Conservation (phyloP, 805 yeast genomes). For the Diddensiella santjacobensis region DNA sequence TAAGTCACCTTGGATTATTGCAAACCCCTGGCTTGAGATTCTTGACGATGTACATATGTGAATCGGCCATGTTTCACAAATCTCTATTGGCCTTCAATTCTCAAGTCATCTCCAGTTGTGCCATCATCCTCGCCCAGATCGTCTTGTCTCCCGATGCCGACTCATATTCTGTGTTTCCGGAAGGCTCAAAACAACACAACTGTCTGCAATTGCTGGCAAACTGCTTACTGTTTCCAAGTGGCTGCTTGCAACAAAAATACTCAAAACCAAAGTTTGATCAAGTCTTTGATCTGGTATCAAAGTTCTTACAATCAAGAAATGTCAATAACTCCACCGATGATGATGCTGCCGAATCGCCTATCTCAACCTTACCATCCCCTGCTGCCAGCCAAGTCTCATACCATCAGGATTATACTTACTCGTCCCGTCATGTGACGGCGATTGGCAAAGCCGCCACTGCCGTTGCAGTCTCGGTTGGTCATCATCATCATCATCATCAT, state of each 20-base stretch:
- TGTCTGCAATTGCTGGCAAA: slow-evolving; percentile 21
- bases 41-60: slow-evolving; percentile 36
- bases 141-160: not conserved
- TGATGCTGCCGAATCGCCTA: not conserved
- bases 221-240: slow-evolving; percentile 14
- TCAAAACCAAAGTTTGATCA: slow-evolving; percentile 9
- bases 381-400: not conserved
- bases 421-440: not conserved
- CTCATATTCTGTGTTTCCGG: slow-evolving; percentile 2
- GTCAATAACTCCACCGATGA: not conserved
- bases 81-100: slow-evolving; percentile 30
- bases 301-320: slow-evolving; percentile 7
- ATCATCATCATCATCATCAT: not conserved
- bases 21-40: slow-evolving; percentile 20
- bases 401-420: slow-evolving; percentile 1
- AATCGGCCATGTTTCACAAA: slow-evolving; percentile 33
- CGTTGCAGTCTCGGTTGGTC: not conserved
- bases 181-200: slow-evolving; percentile 6
- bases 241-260: slow-evolving; percentile 21
- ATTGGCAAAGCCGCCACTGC: not conserved
- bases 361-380: not conserved
- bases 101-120: slow-evolving; percentile 34
- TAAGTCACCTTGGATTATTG: slow-evolving; percentile 16
- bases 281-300: slow-evolving; percentile 10
- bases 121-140: slow-evolving; percentile 32